Evolutionary conservation across 805 yeast species (phyloP).

Genomic region (Metschnikowia koreensis): DNA sequence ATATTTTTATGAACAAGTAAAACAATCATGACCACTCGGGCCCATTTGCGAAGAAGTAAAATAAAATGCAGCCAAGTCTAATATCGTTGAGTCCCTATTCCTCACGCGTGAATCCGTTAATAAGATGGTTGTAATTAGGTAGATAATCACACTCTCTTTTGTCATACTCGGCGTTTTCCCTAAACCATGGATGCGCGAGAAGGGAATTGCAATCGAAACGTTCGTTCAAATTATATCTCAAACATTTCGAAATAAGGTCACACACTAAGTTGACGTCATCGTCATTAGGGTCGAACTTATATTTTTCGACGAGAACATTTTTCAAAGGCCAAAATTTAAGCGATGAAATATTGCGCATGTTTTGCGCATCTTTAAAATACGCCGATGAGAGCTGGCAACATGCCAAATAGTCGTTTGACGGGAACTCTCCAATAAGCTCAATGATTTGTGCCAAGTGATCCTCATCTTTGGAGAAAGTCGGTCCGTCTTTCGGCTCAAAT

Average conservation of each 20-base stretch:
- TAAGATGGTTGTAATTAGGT: slow-evolving; percentile 24
- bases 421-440: slow-evolving; percentile 73
- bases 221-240: slow-evolving; percentile 46
- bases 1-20: not conserved
- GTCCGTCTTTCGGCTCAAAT: slow-evolving; percentile 84
- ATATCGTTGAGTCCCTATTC: slow-evolving; percentile 14
- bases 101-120: slow-evolving; percentile 34
- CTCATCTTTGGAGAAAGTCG: slow-evolving; percentile 80
- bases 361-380: slow-evolving; percentile 65
- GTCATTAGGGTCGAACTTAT: slow-evolving; percentile 50
- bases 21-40: slow-evolving; percentile 4
- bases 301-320: slow-evolving; percentile 82
- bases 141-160: slow-evolving; percentile 20
- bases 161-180: slow-evolving; percentile 11
- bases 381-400: slow-evolving; percentile 57
- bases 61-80: not conserved
- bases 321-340: slow-evolving; percentile 87
- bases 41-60: slow-evolving; percentile 6
- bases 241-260: slow-evolving; percentile 50
- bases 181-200: slow-evolving; percentile 53
- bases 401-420: slow-evolving; percentile 54
- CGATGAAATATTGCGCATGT: slow-evolving; percentile 73
- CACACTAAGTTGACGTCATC: slow-evolving; percentile 38
- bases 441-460: slow-evolving; percentile 96
- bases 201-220: slow-evolving; percentile 56